A percentile compares a stretch with the other conserved stretches of the same genome.
Evolutionary conservation across 2,329 filamentous ascomycete species (phyloP).

Genomic region (Colletotrichum brevisporum): DNA sequence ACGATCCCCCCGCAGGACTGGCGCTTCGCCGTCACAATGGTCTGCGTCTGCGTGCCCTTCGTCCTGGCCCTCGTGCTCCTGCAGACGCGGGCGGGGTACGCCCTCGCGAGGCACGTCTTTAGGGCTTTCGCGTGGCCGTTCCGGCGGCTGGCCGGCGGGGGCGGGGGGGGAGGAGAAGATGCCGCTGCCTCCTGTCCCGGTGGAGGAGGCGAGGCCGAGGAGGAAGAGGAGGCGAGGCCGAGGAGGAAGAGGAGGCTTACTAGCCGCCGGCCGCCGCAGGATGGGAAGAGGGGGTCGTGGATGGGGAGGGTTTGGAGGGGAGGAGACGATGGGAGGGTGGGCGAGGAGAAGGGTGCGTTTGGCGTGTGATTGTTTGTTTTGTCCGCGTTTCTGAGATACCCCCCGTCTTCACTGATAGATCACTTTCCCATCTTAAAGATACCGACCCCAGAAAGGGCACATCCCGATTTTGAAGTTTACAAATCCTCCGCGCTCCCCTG

Average conservation of each 20-base stretch:
- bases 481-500: no score
- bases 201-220: slow-evolving; percentile 29
- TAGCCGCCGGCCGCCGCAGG: slow-evolving; percentile 16
- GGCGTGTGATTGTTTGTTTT: no score
- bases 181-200: slow-evolving; percentile 6
- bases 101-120: slow-evolving; percentile 28
- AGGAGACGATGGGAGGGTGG: no score
- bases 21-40: slow-evolving; percentile 71
- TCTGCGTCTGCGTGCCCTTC: slow-evolving; percentile 70
- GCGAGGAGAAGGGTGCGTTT: no score
- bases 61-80: slow-evolving; percentile 62
- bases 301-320: slow-evolving; percentile 10
- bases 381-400: background rate
- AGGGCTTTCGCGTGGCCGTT: slow-evolving; percentile 26
- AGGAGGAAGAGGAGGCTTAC: slow-evolving; percentile 39
- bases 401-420: background rate
- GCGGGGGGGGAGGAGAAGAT: background rate
- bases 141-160: background rate
- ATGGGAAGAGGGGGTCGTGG: slow-evolving; percentile 11
- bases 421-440: no score
- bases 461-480: no score
- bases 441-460: no score
- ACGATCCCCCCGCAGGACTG: slow-evolving; percentile 58
- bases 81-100: slow-evolving; percentile 55
- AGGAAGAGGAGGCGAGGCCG: slow-evolving; percentile 39